phyloP scores from a whole-genome alignment of 2,329 filamentous ascomycete species.

The Nigrospora sphaerica region DNA sequence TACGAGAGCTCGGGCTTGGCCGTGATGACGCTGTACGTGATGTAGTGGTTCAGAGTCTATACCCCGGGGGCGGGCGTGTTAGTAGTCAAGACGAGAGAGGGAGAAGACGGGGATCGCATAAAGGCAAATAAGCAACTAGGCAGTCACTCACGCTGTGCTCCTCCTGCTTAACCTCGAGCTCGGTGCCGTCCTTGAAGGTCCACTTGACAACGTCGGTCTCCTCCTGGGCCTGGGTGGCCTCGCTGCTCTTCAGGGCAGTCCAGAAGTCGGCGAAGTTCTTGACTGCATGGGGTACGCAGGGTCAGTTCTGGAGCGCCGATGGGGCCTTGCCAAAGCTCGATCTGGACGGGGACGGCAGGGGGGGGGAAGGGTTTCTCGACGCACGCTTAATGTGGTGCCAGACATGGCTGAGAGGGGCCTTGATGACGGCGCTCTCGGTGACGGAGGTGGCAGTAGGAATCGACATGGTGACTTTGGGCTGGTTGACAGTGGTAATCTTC shows the following conservation, averaged over 20 bases:
- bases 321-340: background rate
- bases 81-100: background rate
- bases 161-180: constrained; percentile 68
- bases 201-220: constrained; percentile 64
- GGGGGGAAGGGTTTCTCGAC: constrained; percentile 3
- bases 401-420: constrained; percentile 57
- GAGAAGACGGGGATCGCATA: background rate
- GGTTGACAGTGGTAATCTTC: background rate
- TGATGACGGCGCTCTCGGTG: constrained; percentile 60
- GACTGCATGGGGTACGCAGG: constrained; percentile 23
- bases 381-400: constrained; percentile 67
- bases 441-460: constrained; percentile 64
- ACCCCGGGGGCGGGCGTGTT: background rate
- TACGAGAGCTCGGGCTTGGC: constrained; percentile 59
- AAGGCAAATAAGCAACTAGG: too few species aligned
- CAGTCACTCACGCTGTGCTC: constrained; percentile 55
- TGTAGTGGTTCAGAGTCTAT: constrained; percentile 65
- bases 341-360: background rate
- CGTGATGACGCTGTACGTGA: constrained; percentile 67
- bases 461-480: constrained; percentile 23
- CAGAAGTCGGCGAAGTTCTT: constrained; percentile 63
- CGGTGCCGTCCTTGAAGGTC: constrained; percentile 64
- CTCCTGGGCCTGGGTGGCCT: constrained; percentile 56
- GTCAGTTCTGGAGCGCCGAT: background rate
- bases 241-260: constrained; percentile 52